phyloP scores from a whole-genome alignment of 306 rosid species.

The Prunus mira region DNA sequence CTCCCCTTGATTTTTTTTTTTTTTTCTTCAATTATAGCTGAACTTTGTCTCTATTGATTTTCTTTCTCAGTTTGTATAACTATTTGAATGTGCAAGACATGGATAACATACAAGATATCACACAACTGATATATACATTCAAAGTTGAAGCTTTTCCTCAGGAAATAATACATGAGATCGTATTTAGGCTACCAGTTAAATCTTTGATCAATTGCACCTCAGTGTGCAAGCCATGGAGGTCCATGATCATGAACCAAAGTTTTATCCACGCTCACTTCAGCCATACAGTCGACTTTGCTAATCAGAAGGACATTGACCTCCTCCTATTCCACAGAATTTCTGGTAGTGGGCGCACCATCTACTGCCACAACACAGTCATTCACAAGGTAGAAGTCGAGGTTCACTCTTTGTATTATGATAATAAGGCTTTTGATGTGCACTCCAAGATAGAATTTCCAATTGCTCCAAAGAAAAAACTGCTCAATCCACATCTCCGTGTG shows the following conservation, averaged over 20 bases:
- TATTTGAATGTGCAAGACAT: neutral
- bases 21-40: neutral
- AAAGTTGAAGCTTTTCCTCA: neutral
- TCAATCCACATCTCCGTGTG: neutral
- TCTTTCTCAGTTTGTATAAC: neutral
- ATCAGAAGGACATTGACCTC: neutral
- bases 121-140: neutral
- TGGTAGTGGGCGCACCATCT: neutral
- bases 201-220: neutral
- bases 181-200: slow-evolving; percentile 4
- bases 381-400: neutral
- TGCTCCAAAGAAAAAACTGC: neutral
- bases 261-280: neutral
- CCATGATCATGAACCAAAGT: neutral
- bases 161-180: neutral
- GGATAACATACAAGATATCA: neutral
- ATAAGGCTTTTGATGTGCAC: neutral
- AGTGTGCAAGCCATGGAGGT: neutral
- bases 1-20: neutral
- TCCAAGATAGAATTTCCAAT: neutral
- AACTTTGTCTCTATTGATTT: neutral
- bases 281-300: too few relatives aligned
- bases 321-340: neutral
- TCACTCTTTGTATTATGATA: neutral
- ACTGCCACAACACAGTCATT: neutral